A percentile compares a stretch with the other conserved stretches of the same genome.
phyloP scores from a whole-genome alignment of 768 basidiomycete species.

The Flagelloscypha sp. region DNA sequence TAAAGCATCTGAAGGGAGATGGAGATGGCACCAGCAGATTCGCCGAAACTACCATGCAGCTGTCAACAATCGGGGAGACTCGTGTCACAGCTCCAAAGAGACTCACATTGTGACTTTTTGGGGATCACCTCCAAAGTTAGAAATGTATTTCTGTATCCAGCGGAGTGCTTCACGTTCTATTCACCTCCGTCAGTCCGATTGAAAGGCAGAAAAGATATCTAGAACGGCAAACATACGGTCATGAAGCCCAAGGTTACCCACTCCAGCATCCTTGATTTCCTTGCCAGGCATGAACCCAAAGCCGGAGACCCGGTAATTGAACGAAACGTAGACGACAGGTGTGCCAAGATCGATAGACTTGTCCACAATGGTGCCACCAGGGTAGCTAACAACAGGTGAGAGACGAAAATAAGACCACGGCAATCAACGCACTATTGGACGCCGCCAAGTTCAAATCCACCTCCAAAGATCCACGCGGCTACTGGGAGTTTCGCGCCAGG shows the following conservation, averaged over 20 bases:
- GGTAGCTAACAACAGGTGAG: constrained; percentile 24
- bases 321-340: constrained; percentile 45
- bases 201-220: neutral
- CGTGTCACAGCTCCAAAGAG: neutral
- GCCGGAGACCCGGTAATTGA: constrained; percentile 41
- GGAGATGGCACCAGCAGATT: constrained; percentile 48
- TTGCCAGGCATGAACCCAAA: constrained; percentile 34
- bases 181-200: neutral
- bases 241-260: constrained; percentile 41
- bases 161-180: constrained; percentile 34
- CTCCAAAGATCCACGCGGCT: constrained; percentile 43
- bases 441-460: constrained; percentile 36
- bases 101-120: constrained; percentile 19
- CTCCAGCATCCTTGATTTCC: constrained; percentile 29
- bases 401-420: neutral
- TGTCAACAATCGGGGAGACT: neutral
- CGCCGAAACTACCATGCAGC: constrained; percentile 31
- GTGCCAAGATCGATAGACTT: constrained; percentile 33
- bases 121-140: constrained; percentile 44
- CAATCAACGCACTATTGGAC: neutral
- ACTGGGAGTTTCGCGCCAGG: constrained; percentile 36
- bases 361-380: constrained; percentile 34
- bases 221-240: constrained; percentile 28
- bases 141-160: constrained; percentile 46
- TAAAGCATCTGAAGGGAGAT: constrained; percentile 34